Evolutionary conservation across 441 rosid genomes (phyloP), one percentile per base, ranked within the genome.

Genomic region (Gossypium davidsonii): DNA sequence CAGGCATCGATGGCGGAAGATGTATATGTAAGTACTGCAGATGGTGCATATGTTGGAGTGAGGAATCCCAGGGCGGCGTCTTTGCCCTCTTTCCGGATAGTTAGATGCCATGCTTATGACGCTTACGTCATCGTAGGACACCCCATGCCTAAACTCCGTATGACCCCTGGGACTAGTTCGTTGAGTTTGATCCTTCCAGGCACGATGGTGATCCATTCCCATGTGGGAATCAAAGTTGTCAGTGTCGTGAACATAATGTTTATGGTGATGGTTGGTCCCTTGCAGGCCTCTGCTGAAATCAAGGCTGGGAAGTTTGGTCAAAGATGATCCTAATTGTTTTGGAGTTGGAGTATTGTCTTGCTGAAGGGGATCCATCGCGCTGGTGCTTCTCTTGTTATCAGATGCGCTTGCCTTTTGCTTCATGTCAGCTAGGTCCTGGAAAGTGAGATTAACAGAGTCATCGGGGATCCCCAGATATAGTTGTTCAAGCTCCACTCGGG

Each of bases 361-460:
- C 56, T 21, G 77, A 46, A 79, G 69, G 31, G 83, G 55, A 15
- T 81, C 74, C 72, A 75, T 12, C 73, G 60, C 14, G 11, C 67
- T 12, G 14, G 69, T 75, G 70, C 69, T 71, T 51, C 75, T 77
- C 37, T 77, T 71, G 5, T 63, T n/a, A 1, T 64, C 37, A 1
- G 77, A 0, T 14, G 61, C 0, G 11, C 52, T 66, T 55, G 48
- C 20, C 14, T 62, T 74, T 11, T 74, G 77, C 48, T 83, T 74
- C 8, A 89, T 73, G 8, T 81, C 67, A 4, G 84, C 88, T 6
- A 89, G 73, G 78, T 87, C 90, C 71, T 85, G 85, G 75, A 89
- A 87, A 14, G 90, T 89, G 65, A 89, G 89, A 74, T 89, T 85
- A 8, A 89, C 91, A 0, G 94, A 89, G n/a, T 87, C 94, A 71